phyloP scores from a whole-genome alignment of 2,329 filamentous ascomycete species.

The Aspergillus brunneoviolaceus region DNA sequence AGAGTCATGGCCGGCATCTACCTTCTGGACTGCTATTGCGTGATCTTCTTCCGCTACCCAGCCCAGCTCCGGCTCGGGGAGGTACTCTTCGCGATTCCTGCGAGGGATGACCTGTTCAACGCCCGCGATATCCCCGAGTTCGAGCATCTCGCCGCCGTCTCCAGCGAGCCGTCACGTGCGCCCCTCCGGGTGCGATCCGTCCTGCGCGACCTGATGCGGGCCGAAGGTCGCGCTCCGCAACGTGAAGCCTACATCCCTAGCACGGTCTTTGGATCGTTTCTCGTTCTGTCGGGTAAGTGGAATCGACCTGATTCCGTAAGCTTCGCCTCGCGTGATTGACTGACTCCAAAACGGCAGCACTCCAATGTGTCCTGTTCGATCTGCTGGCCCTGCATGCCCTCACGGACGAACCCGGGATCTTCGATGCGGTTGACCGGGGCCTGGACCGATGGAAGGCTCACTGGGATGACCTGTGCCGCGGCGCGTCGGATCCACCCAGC shows the following conservation, averaged over 20 bases:
- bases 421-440: neutral
- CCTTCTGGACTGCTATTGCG: neutral
- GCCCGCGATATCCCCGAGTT: neutral
- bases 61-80: neutral
- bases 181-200: neutral
- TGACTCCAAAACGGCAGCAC: neutral
- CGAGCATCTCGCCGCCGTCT: neutral
- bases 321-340: no score
- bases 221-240: neutral
- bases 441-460: neutral
- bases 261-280: neutral
- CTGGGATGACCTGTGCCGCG: neutral
- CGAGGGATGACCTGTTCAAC: neutral
- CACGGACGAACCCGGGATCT: neutral
- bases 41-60: neutral
- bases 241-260: neutral
- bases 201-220: neutral
- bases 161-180: no score
- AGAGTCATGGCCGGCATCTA: neutral
- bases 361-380: neutral
- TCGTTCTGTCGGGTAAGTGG: neutral
- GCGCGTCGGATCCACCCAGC: neutral
- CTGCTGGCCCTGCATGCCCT: neutral
- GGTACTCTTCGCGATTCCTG: neutral
- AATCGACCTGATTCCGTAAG: no score